Conservation (phyloP, 2,329 filamentous ascomycete genomes). For the Xylaria sp. region DNA sequence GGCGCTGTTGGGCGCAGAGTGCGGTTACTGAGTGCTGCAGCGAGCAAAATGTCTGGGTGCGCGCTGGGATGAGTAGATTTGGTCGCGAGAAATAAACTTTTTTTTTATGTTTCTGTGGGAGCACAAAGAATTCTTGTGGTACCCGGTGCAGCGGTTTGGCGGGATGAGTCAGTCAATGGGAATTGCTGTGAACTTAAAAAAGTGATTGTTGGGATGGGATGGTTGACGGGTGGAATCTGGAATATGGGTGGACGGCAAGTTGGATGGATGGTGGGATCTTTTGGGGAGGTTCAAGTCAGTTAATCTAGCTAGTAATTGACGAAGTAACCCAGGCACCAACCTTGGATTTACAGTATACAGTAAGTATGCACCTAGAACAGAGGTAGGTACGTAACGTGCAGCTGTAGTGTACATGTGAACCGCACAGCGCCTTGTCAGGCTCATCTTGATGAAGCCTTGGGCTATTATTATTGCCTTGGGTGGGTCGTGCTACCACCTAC, state of each 20-base stretch:
- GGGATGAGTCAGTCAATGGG: constrained; percentile 19
- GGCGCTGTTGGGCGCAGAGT: background rate
- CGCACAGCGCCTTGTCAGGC: constrained; percentile 26
- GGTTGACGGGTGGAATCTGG: constrained; percentile 3
- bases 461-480: constrained; percentile 4
- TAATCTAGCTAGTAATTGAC: background rate
- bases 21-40: background rate
- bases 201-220: constrained; percentile 24
- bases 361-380: background rate
- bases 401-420: constrained; percentile 5
- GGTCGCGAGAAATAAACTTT: constrained; percentile 20
- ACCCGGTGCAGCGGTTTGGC: background rate
- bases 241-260: constrained; percentile 9
- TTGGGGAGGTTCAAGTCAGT: background rate
- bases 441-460: constrained; percentile 24
- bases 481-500: constrained; percentile 11
- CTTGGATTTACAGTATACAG: background rate
- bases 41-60: constrained; percentile 2
- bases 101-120: constrained; percentile 8
- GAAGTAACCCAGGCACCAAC: background rate
- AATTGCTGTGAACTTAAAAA: constrained; percentile 24
- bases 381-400: background rate
- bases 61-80: constrained; percentile 11
- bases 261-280: constrained; percentile 10
- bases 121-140: constrained; percentile 9